Conservation (phyloP, 805 yeast genomes). For the Cyberlindnera sargentensis region DNA sequence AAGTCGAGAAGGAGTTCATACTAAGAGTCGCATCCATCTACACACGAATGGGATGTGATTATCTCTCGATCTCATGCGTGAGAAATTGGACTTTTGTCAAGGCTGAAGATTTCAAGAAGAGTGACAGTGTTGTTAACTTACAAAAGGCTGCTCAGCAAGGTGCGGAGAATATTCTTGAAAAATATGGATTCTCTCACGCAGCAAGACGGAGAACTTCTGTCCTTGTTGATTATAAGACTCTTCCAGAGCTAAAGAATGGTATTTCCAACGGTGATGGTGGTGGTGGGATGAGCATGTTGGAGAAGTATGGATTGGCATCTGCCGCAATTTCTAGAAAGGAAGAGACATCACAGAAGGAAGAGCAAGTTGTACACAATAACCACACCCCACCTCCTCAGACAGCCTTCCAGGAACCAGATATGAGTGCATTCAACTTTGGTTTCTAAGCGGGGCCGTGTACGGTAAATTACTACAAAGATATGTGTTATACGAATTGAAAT, state of each 20-base stretch:
- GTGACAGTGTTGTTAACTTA: constrained; percentile 8
- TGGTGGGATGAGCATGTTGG: constrained; percentile 18
- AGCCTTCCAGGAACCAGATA: constrained; percentile 65
- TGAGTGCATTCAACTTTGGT: constrained; percentile 63
- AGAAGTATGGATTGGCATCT: constrained; percentile 23
- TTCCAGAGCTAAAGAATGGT: background rate
- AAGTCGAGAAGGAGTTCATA: constrained; percentile 53
- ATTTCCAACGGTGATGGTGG: background rate
- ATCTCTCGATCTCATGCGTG: constrained; percentile 55
- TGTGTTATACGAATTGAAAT: too few relatives aligned
- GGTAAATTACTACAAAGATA: background rate
- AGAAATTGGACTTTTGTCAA: constrained; percentile 59
- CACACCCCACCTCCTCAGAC: constrained; percentile 38
- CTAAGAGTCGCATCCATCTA: constrained; percentile 60
- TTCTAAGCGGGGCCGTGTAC: constrained; percentile 7
- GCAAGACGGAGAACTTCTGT: constrained; percentile 19
- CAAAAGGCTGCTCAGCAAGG: constrained; percentile 4
- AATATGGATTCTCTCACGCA: constrained; percentile 21
- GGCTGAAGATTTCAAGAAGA: constrained; percentile 12
- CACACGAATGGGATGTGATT: constrained; percentile 88
- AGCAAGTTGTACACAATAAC: constrained; percentile 3
- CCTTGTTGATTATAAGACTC: constrained; percentile 3
- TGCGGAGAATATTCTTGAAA: constrained; percentile 13
- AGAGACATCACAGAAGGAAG: constrained; percentile 4
- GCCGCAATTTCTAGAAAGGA: constrained; percentile 13